Evolutionary conservation across 139 green algal genomes (phyloP), one percentile per base, ranked within the genome.

Genomic region (Ettlia oleoabundans): DNA sequence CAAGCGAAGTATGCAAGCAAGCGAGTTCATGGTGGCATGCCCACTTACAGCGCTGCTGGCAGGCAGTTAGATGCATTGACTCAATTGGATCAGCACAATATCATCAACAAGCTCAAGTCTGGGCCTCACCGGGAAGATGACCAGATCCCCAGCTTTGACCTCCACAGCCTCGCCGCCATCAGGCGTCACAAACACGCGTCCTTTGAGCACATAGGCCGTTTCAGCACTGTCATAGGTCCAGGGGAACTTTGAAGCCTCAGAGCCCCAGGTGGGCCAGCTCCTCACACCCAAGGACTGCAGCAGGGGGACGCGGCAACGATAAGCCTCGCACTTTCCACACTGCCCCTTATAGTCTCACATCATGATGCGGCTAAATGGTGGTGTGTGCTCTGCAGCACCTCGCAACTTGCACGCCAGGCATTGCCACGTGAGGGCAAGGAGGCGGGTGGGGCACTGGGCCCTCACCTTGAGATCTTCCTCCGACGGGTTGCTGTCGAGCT

Each of bases 101-200:
- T n/a, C n/a, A n/a, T n/a, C n/a, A n/a, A n/a, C n/a, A n/a, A n/a
- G n/a, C n/a, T n/a, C n/a, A n/a, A n/a, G n/a, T n/a, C n/a, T n/a
- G n/a, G n/a, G n/a, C n/a, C n/a, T n/a, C n/a, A n/a, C n/a, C n/a
- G 89, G 89, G 74, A 93, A 93, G 41, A 79, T 89, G 3, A 86
- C 89, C 61, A 92, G 62, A 64, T 93, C 89, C 0, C 85, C 89
- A 4, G 84, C 86, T 69, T 91, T 85, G 73, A 93, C 87, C 69
- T 90, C 79, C 24, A 91, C 86, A 22, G 85, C 19, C 81, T 92
- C 89, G 40, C 88, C 88, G 69, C 85, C 85, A 26, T 89, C 86
- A 1, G 88, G 87, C 7, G 85, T 92, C 1, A 92, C 89, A 1
- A 88, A 8, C 22, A 92, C 89, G 0, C 66, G 33, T 3, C 89